These are phyloP conservation scores for Flaveria trinervia DNA, from an alignment of 129 eudicot genomes.

Conservation along the genomic window DNA sequence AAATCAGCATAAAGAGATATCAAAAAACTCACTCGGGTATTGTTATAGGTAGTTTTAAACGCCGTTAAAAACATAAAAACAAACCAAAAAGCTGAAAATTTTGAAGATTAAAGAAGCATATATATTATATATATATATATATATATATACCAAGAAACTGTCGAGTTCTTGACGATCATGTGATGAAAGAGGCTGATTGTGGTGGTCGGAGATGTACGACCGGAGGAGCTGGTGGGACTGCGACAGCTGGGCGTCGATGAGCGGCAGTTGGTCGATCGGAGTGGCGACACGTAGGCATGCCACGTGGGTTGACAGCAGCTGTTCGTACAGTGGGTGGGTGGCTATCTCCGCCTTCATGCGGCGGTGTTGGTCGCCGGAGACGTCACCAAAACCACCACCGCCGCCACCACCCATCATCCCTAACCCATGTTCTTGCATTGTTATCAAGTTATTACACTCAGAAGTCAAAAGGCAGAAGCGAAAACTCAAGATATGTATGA, in stretches of 20 bases:
- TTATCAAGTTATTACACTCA: neutral
- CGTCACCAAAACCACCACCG: constrained; percentile 32
- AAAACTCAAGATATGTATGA: neutral
- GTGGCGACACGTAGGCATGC: constrained; percentile 89
- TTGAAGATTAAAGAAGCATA: too few relatives aligned
- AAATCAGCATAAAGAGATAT: too few relatives aligned
- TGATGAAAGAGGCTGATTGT: constrained; percentile 48
- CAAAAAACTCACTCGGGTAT: too few relatives aligned
- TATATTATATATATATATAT: neutral
- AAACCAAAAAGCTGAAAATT: too few relatives aligned
- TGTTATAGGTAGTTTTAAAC: too few relatives aligned
- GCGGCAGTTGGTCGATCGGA: constrained; percentile 83
- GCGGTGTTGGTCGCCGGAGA: constrained; percentile 54
- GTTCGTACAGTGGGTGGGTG: constrained; percentile 73
- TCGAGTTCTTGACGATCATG: constrained; percentile 90
- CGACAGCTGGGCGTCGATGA: constrained; percentile 76
- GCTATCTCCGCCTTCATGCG: constrained; percentile 81
- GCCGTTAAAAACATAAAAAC: too few relatives aligned
- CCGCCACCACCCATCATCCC: constrained; percentile 64
- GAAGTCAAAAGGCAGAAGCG: too few relatives aligned
- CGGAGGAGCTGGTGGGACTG: constrained; percentile 70
- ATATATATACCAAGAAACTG: constrained; percentile 60
- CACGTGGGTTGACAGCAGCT: constrained; percentile 78
- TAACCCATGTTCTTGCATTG: constrained; percentile 73
- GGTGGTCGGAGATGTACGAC: constrained; percentile 62